Evolutionary conservation across 2,329 filamentous ascomycete species (phyloP).

Genomic region (Pseudogymnoascus verrucosus): DNA sequence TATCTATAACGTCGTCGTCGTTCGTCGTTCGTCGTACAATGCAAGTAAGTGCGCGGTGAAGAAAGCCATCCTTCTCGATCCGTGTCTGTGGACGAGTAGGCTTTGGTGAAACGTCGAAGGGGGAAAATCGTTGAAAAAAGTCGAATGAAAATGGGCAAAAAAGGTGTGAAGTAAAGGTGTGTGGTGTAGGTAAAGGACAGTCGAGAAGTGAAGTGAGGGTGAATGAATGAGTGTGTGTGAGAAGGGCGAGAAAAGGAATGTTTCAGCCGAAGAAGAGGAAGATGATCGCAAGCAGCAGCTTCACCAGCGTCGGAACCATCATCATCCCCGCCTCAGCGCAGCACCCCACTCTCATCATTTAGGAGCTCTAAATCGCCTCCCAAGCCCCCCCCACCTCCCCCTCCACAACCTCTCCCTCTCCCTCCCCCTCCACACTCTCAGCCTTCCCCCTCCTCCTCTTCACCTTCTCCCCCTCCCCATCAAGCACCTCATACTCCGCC

Average conservation of each 20-base stretch:
- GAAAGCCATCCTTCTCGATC: not conserved
- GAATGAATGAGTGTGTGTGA: no score
- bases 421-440: not conserved
- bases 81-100: not conserved
- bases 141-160: no score
- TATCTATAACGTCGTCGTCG: not conserved
- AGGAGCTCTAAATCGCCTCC: not conserved
- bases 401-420: not conserved
- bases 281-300: not conserved
- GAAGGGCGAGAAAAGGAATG: not conserved
- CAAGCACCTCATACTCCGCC: constrained; percentile 28
- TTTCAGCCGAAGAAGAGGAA: not conserved
- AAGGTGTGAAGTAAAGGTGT: not conserved
- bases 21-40: not conserved
- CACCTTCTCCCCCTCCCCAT: constrained; percentile 21
- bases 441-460: constrained; percentile 19
- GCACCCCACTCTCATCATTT: not conserved
- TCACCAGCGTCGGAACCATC: not conserved
- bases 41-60: not conserved
- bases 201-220: not conserved
- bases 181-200: not conserved
- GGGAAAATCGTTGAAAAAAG: not conserved
- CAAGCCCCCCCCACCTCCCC: not conserved
- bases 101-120: not conserved
- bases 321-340: not conserved